Base-by-base conservation (phyloP, 805 yeast genomes). In the Kodamaea sagamina region DNA sequence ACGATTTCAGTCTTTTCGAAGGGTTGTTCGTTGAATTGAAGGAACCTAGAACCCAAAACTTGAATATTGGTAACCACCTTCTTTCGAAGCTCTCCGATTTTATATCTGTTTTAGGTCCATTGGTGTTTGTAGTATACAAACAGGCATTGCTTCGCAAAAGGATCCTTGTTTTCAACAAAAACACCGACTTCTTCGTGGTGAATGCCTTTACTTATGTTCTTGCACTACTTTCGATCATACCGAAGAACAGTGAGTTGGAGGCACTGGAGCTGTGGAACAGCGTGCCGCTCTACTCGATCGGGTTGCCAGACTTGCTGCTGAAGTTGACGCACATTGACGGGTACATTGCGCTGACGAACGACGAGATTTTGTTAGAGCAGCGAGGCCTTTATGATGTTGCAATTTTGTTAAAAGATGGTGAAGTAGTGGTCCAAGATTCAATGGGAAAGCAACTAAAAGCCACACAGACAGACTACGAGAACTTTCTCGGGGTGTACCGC, bases 261-360 rank as follows among this genome's bases (percentile, higher is more conserved):
- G 34, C 21, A 11, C 34, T 19, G 21, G 39, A 24, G 12, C 26
- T 26, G 32, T 29, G 18, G 31, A 28, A 36, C 18, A 31, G 41
- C 13, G 39, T 36, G 41, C 84, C 86, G 1, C 49, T 84, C n/a
- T 86, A 78, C 61, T 79, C 79, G 42, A 72, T 85, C 21, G 79
- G 85, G 15, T 72, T 86, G 24, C 72, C 74, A 41, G 92, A 86
- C 57, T 39, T 72, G 63, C 55, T 52, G 72, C 42, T 41, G 27
- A 41, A 47, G 8, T 47, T 61, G 29, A 17, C 51, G 2, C 39
- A 51, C 22, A 36, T 47, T n/a, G 48, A 54, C 11, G 75, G 78
- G 1, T 82, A 65, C 51, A 65, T 83, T 29, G 89, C 83, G 2
- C 68, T 79, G 5, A 82, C 92, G 1, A 75, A 83, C 16, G 95